phyloP scores from a whole-genome alignment of 495 filamentous ascomycete species.

The Xeromyces bisporus region DNA sequence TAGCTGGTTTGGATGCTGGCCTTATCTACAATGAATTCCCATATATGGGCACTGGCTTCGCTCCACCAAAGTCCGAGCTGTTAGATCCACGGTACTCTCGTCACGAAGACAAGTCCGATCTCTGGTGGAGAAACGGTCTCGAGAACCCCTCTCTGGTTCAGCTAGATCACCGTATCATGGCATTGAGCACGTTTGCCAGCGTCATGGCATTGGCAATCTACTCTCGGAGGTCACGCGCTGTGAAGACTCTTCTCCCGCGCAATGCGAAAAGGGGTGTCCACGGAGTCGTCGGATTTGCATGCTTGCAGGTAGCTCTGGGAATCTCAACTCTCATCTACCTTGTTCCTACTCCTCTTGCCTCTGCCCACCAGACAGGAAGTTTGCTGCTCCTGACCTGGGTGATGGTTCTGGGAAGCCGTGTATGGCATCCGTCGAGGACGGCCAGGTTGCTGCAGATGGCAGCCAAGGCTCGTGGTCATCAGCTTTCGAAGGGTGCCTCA shows the following conservation, averaged over 20 bases:
- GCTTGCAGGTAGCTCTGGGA: constrained; percentile 66
- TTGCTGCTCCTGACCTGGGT: constrained; percentile 71
- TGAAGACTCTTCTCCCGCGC: constrained; percentile 47
- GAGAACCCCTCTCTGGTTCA: constrained; percentile 93
- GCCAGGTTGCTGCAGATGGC: constrained; percentile 32
- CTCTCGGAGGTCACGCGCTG: constrained; percentile 40
- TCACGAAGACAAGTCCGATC: constrained; percentile 52
- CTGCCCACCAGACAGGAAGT: constrained; percentile 83
- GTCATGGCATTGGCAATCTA: constrained; percentile 66
- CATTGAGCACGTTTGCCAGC: constrained; percentile 71
- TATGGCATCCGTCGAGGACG: constrained; percentile 36
- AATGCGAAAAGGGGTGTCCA: constrained; percentile 51
- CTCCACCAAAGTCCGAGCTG: constrained; percentile 68
- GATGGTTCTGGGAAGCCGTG: constrained; percentile 52
- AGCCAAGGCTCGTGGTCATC: constrained; percentile 18
- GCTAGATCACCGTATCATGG: constrained; percentile 85
- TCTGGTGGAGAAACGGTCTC: constrained; percentile 91
- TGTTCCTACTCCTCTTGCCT: constrained; percentile 73
- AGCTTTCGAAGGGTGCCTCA: constrained; percentile 11
- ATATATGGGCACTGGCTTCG: constrained; percentile 70
- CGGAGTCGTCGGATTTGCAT: constrained; percentile 69
- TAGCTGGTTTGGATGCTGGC: constrained; percentile 88
- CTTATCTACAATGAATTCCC: constrained; percentile 98
- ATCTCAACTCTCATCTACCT: constrained; percentile 86
- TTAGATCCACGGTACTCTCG: constrained; percentile 76